Evolutionary conservation across 1,139 yeast species (phyloP), one percentile per base, ranked within the genome.

Genomic region (Debaryomycetaceae sp.): DNA sequence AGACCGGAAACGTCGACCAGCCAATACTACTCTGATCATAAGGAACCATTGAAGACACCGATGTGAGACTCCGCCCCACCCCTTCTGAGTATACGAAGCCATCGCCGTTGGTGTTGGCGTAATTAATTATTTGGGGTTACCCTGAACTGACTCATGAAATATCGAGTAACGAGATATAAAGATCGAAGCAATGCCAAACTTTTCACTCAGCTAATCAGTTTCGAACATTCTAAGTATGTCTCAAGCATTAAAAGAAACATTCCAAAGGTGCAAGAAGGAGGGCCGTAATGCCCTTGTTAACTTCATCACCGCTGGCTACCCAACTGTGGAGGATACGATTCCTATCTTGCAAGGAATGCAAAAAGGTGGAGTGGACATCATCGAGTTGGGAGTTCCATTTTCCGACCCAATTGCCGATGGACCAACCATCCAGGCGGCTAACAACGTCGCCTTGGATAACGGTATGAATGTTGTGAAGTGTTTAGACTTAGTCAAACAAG

Each of bases 391-490:
- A 50, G 72, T 95, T 60, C 99, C 99, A 38, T 93, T 93, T 65
- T 85, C 97, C n/a, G 99, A 93, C 63, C 99, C 99, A 38, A 89
- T 93, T 59, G 99, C 98, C 37, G 99, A 93, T 65, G 99, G 99
- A 40, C 96, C 98, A 36, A 89, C 96, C 13, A 93, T 93, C 57
- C 99, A 93, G 68, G 81, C 74, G 35, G 89, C 98, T 36, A 91
- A 91, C 67, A 80, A 80, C 34, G 73, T 69, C 22, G 95, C 99
- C 9, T 76, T 93, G 53, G 76, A 80, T 31, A 90, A 93, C 56
- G 96, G 96, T 11, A 81, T 90, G 48, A 84, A 90, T 29, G 83
- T 89, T 48, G 62, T 73, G 6, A 75, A 76, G 56, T 81, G 87
- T 51, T 71, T 93, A 50, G 90, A 87, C 13, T 64, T 88, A 47